Conservation (phyloP, 106 monocot species). For the Agapanthus africanus region DNA sequence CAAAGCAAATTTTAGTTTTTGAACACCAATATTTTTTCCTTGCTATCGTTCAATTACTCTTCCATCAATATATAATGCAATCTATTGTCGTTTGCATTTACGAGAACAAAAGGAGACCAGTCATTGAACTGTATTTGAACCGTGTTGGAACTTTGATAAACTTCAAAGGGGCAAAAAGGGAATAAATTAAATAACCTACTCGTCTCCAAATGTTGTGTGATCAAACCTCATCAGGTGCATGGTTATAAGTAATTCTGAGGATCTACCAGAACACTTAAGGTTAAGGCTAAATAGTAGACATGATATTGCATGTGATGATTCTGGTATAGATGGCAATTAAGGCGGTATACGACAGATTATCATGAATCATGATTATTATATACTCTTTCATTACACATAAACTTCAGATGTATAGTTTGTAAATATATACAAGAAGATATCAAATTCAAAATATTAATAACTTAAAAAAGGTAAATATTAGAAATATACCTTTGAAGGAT, state of each 20-base stretch:
- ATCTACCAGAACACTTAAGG: background rate
- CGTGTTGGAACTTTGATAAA: background rate
- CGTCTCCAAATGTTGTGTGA: background rate
- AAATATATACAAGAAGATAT: background rate
- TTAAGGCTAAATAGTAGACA: conserved; percentile 1
- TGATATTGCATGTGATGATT: background rate
- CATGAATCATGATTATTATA: background rate
- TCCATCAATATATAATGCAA: too few relatives aligned
- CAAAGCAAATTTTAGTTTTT: too few relatives aligned
- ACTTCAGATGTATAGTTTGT: background rate
- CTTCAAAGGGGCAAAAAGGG: background rate
- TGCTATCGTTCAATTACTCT: too few relatives aligned
- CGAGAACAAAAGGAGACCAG: too few relatives aligned
- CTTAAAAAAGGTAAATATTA: too few relatives aligned
- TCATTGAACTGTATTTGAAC: too few relatives aligned
- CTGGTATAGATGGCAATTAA: background rate
- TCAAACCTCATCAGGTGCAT: background rate
- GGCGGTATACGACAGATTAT: background rate
- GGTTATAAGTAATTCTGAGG: background rate
- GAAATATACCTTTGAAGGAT: conserved; percentile 62
- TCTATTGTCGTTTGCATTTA: too few relatives aligned
- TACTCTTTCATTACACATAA: background rate
- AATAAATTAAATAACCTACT: background rate
- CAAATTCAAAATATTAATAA: background rate
- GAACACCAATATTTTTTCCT: too few relatives aligned